Base-by-base conservation (phyloP, 1,284 basidiomycete species). In the Rhodotorula sp. region DNA sequence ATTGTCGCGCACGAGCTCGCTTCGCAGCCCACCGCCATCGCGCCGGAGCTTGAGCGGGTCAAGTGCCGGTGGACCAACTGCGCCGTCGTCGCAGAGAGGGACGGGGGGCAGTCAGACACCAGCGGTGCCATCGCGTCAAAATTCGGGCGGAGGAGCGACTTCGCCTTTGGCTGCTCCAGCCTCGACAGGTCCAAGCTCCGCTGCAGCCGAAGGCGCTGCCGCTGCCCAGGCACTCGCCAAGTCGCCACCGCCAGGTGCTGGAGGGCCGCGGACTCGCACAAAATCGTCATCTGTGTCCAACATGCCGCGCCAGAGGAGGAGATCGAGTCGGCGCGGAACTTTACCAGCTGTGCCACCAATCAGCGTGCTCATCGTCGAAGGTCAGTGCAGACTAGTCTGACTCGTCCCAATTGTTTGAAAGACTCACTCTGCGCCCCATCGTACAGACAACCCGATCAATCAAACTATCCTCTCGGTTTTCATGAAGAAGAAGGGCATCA, bases 391-490 rank as follows among this genome's bases (percentile, higher is more conserved):
- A 33, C 24, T 20, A 4, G 26, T 17, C 3, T 83, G 7, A 30
- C 48, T 1, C 22, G 3, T 42, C 4, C 37, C 10, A 5, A 3
- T 1, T 18, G 14, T 3, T 12, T 7, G 14, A 7, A 1, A 12
- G 6, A 5, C 44, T 45, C 59, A 26, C 55, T 24, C 49, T 6
- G 54, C 18, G 6, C 12, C 15, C 6, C 51, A 17, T n/a, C 48
- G 22, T 26, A 17, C 77, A 97, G 96, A 99, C 83, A 99, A 99
- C 79, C 91, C 93, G 5, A 99, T 99, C 83, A 99, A 99, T 80
- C 94, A 95, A 79, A 94, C 91, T 37, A 97, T 99, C 80, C 83
- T 99, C 69, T 91, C 91, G 49, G 95, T 91, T 60, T 98, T 97
- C 80, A 92, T 99, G 91, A 89, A 87, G 77, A 92, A 91, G 83